Evolutionary conservation across 1,284 basidiomycete species (phyloP).

Genomic region (Ustilago shanxiensis): DNA sequence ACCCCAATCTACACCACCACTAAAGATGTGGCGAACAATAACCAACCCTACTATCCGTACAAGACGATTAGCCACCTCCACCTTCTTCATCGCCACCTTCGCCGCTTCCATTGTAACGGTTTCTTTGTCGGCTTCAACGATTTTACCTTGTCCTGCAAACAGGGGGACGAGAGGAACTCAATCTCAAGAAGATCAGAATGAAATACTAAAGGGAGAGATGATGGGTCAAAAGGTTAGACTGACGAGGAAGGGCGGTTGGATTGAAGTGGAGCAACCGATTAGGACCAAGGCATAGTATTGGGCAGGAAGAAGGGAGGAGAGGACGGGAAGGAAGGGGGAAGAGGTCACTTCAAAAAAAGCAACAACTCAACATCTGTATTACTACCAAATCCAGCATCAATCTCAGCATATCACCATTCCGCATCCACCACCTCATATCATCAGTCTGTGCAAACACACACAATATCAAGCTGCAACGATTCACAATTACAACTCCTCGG

Average conservation of each 20-base stretch:
- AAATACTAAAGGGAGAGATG: constrained; percentile 11
- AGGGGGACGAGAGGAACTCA: neutral
- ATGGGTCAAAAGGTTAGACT: constrained; percentile 44
- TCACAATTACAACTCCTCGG: neutral
- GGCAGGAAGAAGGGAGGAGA: neutral
- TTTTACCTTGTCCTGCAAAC: constrained; percentile 59
- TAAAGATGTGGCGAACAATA: constrained; percentile 15
- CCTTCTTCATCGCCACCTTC: constrained; percentile 56
- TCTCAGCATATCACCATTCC: too few relatives aligned
- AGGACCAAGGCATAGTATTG: too few relatives aligned
- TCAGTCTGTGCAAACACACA: neutral
- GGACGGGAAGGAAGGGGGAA: neutral
- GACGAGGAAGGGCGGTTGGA: constrained; percentile 57
- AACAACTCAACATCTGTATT: too few relatives aligned
- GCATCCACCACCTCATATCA: too few relatives aligned
- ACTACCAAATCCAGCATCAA: too few relatives aligned
- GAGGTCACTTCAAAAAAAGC: too few relatives aligned
- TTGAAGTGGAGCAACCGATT: constrained; percentile 57
- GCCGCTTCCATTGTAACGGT: constrained; percentile 56
- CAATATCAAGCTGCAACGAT: too few relatives aligned
- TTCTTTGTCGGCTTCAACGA: constrained; percentile 50
- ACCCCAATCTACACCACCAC: too few relatives aligned
- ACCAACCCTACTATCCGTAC: constrained; percentile 41
- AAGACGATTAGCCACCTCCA: constrained; percentile 39
- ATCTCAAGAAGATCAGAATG: neutral